Base-by-base conservation (phyloP, 441 rosid genomes). In the Brassica balearica region DNA sequence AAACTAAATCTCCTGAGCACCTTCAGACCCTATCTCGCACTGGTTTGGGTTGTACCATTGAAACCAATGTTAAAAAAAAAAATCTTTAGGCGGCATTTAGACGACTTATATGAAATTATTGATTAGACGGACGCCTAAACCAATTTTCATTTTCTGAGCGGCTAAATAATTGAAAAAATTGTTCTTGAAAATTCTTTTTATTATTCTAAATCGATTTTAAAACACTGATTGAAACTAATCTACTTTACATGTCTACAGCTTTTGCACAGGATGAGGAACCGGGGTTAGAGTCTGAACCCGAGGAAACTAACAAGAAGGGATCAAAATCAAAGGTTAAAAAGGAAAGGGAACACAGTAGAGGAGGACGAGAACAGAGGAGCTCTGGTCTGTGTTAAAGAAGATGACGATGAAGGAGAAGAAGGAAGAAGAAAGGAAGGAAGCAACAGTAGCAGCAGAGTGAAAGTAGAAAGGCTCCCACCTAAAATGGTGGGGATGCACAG, bases 401-500 rank as follows among this genome's bases (percentile, higher is more conserved):
- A 55, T 27, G 62, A 72, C 3, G 32, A 38, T 25, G 73, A 48
- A 14, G 78, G 15, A 14, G 59, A 53, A 12, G 58, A 51, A 69
- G 69, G 32, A 46, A 67, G 32, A 17, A 76, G 77, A 67, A 71
- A 65, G 8, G 73, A 59, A 65, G 77, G 36, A 56, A 79, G 74
- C 32, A 75, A 46, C 14, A 34, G 74, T 14, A 76, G 71, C 78
- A 82, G 68, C 8, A 77, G 48, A 71, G 69, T 15, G 9, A 80
- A 76, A 63, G 82, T 53, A 6, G 82, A 82, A 65, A 84, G 46
- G 19, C 79, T 91, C 29, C 97, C 97, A 5, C 81, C 90, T 3
- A 91, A 88, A 79, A 74, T 86, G 34, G 86, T 91, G 22, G 92
- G 94, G 2, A 85, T 92, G 86, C 92, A 94, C 76, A 80, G 86